Evolutionary conservation across 768 basidiomycete species (phyloP).

Genomic region (Amyloporia xantha): DNA sequence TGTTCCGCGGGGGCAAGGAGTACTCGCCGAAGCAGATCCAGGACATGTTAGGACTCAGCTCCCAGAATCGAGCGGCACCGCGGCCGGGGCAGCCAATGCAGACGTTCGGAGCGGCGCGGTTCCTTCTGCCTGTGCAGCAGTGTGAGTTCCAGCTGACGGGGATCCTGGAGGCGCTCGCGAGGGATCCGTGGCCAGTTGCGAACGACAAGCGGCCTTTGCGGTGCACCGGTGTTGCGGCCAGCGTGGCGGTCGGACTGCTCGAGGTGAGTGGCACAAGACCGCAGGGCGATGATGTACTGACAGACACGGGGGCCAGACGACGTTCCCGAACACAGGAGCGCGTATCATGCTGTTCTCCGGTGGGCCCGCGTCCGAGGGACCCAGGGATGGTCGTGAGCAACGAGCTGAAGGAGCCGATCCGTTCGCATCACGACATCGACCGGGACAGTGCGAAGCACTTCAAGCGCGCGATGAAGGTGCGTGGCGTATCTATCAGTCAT

Average conservation of each 20-base stretch:
- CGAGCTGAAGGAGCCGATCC: constrained; percentile 94
- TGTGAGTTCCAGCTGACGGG: constrained; percentile 95
- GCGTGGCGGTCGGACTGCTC: constrained; percentile 86
- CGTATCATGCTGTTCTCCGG: constrained; percentile 96
- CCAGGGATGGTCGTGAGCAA: constrained; percentile 94
- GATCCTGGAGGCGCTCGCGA: constrained; percentile 78
- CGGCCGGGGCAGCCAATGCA: constrained; percentile 82
- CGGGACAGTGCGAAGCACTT: constrained; percentile 95
- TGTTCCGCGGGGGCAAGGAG: constrained; percentile 97
- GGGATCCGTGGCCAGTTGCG: constrained; percentile 97
- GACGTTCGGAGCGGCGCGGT: constrained; percentile 80
- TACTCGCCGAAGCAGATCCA: constrained; percentile 95
- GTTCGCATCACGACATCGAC: constrained; percentile 98
- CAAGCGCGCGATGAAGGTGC: constrained; percentile 92
- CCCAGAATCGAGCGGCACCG: constrained; percentile 75
- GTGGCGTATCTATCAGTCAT: too few species aligned
- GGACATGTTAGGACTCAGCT: constrained; percentile 91
- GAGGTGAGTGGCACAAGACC: constrained; percentile 52
- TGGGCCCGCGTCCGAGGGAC: constrained; percentile 93
- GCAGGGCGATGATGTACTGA: too few species aligned
- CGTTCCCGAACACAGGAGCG: constrained; percentile 93
- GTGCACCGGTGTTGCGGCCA: constrained; percentile 92
- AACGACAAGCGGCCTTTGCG: constrained; percentile 89
- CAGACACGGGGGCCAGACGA: constrained; percentile 42
- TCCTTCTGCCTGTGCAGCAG: constrained; percentile 86